Evolutionary conservation across 1,284 basidiomycete genomes (phyloP).

Genomic region (Ustilago bromivora): DNA sequence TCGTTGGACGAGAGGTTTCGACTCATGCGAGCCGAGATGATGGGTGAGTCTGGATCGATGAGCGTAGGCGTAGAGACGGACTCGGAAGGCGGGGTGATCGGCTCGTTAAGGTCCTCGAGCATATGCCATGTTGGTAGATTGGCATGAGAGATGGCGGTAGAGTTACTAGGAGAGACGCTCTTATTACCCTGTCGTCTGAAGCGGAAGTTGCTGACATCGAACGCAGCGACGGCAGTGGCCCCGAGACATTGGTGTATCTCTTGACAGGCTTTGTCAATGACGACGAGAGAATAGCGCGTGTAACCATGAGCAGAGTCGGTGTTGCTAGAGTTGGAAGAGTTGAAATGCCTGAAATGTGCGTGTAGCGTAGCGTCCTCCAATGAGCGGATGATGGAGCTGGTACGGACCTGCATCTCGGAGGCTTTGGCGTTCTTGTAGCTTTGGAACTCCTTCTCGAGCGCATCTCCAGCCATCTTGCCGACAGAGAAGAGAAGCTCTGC

Average conservation of each 20-base stretch:
- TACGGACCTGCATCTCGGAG: conserved; percentile 47
- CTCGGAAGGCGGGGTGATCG: conserved; percentile 35
- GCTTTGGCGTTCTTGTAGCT: conserved; percentile 37
- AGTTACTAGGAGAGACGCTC: conserved; percentile 26
- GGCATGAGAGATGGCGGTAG: conserved; percentile 12
- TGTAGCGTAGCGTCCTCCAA: conserved; percentile 35
- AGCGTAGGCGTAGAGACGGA: conserved; percentile 20
- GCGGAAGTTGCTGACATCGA: conserved; percentile 43
- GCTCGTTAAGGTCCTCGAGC: conserved; percentile 22
- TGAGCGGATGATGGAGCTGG: conserved; percentile 31
- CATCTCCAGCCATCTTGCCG: conserved; percentile 53
- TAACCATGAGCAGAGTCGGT: conserved; percentile 27
- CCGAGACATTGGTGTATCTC: conserved; percentile 36
- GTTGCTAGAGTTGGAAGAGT: conserved; percentile 12
- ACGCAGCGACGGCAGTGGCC: conserved; percentile 35
- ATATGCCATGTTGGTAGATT: conserved; percentile 25
- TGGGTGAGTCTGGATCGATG: conserved; percentile 32
- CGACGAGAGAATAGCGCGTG: conserved; percentile 30
- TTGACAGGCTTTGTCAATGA: conserved; percentile 32
- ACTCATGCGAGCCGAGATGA: conserved; percentile 36
- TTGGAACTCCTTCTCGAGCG: conserved; percentile 54
- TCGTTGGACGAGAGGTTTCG: conserved; percentile 24
- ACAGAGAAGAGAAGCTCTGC: conserved; percentile 50
- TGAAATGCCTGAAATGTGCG: conserved; percentile 21
- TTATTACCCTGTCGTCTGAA: conserved; percentile 12